These are phyloP conservation scores for Diplodia intermedia DNA, from an alignment of 2,329 filamentous ascomycete genomes.

Conservation along the genomic window DNA sequence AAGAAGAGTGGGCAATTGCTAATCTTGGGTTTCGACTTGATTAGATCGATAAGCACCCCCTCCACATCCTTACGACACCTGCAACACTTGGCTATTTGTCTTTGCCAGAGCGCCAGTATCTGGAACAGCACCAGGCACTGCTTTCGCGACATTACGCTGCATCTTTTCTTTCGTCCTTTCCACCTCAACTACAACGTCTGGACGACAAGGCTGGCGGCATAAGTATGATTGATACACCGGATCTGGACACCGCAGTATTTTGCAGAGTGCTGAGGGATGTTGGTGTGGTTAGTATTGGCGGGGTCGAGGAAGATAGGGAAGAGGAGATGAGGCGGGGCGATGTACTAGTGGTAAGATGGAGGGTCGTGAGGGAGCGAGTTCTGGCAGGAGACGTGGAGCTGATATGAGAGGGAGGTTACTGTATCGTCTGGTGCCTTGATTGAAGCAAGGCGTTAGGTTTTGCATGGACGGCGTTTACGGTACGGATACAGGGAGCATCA, in stretches of 20 bases:
- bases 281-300: constrained; percentile 62
- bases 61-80: constrained; percentile 51
- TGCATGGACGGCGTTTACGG: constrained; percentile 15
- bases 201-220: constrained; percentile 91
- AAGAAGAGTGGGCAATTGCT: not conserved
- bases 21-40: not conserved
- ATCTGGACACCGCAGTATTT: constrained; percentile 84
- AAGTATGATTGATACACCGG: constrained; percentile 90
- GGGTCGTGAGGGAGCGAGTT: constrained; percentile 67
- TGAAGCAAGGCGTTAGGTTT: too few relatives aligned
- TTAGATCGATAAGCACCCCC: constrained; percentile 77
- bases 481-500: not conserved
- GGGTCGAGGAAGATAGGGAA: constrained; percentile 60
- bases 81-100: constrained; percentile 65
- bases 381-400: constrained; percentile 76
- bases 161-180: constrained; percentile 85
- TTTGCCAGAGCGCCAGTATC: constrained; percentile 77
- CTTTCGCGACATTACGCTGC: constrained; percentile 83
- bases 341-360: constrained; percentile 66
- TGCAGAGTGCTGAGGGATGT: constrained; percentile 72
- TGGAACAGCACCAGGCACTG: constrained; percentile 82
- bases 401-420: constrained; percentile 46
- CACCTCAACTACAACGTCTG: constrained; percentile 76
- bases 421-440: not conserved
- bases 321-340: constrained; percentile 58